Evolutionary conservation across 2,329 filamentous ascomycete species (phyloP).

Genomic region (Chrysosporium queenslandicum): DNA sequence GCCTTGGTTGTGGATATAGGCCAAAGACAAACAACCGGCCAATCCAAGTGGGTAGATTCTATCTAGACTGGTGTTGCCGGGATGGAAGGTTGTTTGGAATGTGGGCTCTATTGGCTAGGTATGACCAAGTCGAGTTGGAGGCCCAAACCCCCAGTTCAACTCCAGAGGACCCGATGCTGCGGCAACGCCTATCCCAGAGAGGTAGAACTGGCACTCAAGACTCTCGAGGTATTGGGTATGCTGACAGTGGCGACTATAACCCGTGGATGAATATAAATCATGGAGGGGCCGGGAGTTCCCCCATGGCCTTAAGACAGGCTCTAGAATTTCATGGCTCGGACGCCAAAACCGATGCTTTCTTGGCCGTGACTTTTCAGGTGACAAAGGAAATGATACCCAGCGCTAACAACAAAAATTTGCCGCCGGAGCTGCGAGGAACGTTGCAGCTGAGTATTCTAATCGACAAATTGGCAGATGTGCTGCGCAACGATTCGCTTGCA

Average conservation of each 20-base stretch:
- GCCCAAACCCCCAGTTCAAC: slow-evolving; percentile 9
- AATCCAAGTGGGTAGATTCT: slow-evolving; percentile 7
- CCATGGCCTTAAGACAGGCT: not conserved
- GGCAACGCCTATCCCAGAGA: slow-evolving; percentile 6
- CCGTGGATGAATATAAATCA: slow-evolving; percentile 11
- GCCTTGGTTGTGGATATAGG: slow-evolving; percentile 15
- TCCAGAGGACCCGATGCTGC: slow-evolving; percentile 4
- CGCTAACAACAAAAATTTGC: slow-evolving; percentile 20
- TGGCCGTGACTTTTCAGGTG: slow-evolving; percentile 22
- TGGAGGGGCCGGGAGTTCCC: slow-evolving; percentile 1
- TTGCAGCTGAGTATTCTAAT: slow-evolving; percentile 31
- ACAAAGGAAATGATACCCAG: slow-evolving; percentile 13
- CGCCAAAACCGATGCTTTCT: slow-evolving; percentile 22
- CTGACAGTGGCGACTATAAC: slow-evolving; percentile 1
- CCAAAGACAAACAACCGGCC: slow-evolving; percentile 2
- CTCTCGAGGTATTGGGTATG: slow-evolving; percentile 16
- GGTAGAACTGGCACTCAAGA: slow-evolving; percentile 12
- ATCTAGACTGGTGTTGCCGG: slow-evolving; percentile 29
- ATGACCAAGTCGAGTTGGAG: slow-evolving; percentile 24
- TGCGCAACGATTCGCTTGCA: slow-evolving; percentile 35
- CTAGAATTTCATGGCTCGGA: slow-evolving; percentile 10
- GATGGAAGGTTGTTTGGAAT: slow-evolving; percentile 26
- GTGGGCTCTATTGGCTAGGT: slow-evolving; percentile 32
- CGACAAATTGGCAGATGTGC: slow-evolving; percentile 30
- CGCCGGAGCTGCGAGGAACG: slow-evolving; percentile 25